A percentile compares a stretch with the other conserved stretches of the same genome.
These are phyloP conservation scores for Aphanomyces euteiches DNA, from an alignment of 352 stramenopile species.

Conservation along the genomic window DNA sequence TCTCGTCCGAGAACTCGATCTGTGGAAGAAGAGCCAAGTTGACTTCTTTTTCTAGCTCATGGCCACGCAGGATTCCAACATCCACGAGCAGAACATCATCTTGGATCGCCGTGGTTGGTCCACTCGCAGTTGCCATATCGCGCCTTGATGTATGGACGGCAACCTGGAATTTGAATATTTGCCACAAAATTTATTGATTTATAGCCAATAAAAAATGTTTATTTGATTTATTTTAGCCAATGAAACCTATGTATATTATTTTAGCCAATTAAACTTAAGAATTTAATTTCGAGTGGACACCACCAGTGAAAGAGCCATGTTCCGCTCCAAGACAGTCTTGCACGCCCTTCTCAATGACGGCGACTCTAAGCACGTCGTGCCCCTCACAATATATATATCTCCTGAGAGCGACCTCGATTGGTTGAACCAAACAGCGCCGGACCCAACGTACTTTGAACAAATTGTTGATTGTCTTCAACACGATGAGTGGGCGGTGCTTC, in stretches of 20 bases:
- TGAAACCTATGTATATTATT: neutral
- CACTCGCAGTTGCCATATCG: slow-evolving; percentile 16
- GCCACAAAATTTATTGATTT: slow-evolving; percentile 24
- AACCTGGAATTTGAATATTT: slow-evolving; percentile 28
- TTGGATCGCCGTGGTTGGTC: neutral
- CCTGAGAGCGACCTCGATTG: neutral
- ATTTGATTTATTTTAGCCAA: slow-evolving; percentile 12
- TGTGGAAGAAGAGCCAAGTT: slow-evolving; percentile 16
- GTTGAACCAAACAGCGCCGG: slow-evolving; percentile 13
- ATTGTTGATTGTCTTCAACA: slow-evolving; percentile 13
- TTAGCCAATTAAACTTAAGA: neutral
- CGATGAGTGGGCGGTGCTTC: slow-evolving; percentile 3
- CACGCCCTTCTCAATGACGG: slow-evolving; percentile 6
- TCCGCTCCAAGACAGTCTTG: slow-evolving; percentile 8
- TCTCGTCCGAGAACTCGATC: slow-evolving; percentile 20
- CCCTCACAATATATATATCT: slow-evolving; percentile 13
- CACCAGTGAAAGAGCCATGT: neutral
- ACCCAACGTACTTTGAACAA: slow-evolving; percentile 12
- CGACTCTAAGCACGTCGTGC: slow-evolving; percentile 5
- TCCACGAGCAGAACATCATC: slow-evolving; percentile 22
- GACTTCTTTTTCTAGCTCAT: slow-evolving; percentile 24
- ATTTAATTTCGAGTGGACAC: neutral
- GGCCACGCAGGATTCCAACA: slow-evolving; percentile 21
- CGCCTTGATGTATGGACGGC: neutral
- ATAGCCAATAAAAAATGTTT: slow-evolving; percentile 4